A percentile compares a stretch with the other conserved stretches of the same genome.
Conservation (phyloP, 345 rosid genomes). For the Eucalyptus grandis region DNA sequence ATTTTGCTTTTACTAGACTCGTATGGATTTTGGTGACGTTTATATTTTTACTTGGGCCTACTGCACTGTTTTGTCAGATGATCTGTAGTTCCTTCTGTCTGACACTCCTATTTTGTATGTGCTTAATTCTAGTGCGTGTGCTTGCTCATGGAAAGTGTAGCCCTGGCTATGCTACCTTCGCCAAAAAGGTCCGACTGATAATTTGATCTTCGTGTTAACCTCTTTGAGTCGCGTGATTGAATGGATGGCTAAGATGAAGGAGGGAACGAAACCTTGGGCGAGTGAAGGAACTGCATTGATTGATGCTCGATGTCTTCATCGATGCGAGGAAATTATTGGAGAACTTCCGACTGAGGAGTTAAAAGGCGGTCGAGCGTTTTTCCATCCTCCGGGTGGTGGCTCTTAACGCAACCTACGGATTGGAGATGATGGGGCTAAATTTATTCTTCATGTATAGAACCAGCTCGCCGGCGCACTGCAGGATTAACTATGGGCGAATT, state of each 20-base stretch:
- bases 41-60: not conserved
- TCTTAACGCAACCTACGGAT: not conserved
- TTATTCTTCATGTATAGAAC: not conserved
- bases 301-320: not conserved
- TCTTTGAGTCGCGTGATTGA: not conserved
- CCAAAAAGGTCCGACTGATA: not conserved
- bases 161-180: not conserved
- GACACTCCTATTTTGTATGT: not conserved
- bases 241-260: not conserved
- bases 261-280: not conserved
- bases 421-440: not conserved
- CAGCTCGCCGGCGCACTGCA: not conserved
- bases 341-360: not conserved
- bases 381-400: not conserved
- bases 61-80: not conserved
- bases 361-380: not conserved
- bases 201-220: not conserved
- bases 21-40: not conserved
- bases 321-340: no score
- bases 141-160: not conserved
- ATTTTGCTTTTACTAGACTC: not conserved
- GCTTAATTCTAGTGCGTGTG: not conserved
- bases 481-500: not conserved
- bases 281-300: not conserved
- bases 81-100: not conserved